A percentile compares a stretch with the other conserved stretches of the same genome.
phyloP scores from a whole-genome alignment of 2,329 filamentous ascomycete genomes.

The Fusarium concolor region DNA sequence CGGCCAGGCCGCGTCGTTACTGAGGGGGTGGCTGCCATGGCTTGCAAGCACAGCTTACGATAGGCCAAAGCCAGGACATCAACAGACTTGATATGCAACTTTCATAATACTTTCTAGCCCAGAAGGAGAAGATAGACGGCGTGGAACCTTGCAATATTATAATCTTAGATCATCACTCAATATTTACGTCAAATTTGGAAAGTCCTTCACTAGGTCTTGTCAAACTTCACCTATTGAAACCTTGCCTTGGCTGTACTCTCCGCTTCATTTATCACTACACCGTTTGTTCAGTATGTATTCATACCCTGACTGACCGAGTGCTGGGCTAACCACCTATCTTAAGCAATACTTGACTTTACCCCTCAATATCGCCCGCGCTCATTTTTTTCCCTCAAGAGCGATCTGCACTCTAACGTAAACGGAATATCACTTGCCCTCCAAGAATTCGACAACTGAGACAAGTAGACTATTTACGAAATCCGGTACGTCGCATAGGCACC shows the following conservation, averaged over 20 bases:
- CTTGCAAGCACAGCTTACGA: not conserved
- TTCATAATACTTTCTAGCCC: not conserved
- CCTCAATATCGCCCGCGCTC: not conserved
- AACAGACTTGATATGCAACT: too few relatives aligned
- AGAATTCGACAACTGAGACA: not conserved
- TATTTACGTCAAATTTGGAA: not conserved
- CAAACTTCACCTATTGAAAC: not conserved
- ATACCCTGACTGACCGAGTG: too few relatives aligned
- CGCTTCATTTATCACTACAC: not conserved
- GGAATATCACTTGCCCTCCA: not conserved
- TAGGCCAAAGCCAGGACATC: not conserved
- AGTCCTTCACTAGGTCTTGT: not conserved
- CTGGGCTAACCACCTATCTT: too few relatives aligned
- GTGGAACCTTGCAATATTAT: too few relatives aligned
- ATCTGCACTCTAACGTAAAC: not conserved
- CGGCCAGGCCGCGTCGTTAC: not conserved
- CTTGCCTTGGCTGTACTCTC: not conserved
- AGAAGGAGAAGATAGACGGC: not conserved
- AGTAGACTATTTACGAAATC: too few relatives aligned
- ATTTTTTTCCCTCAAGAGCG: not conserved
- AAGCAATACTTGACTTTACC: too few relatives aligned
- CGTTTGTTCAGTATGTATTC: too few relatives aligned
- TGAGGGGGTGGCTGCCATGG: conserved; percentile 8
- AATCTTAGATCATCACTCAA: not conserved
- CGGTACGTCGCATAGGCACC: too few relatives aligned